Conservation (phyloP, 2,329 filamentous ascomycete species). For the Fusarium sambucinum region DNA sequence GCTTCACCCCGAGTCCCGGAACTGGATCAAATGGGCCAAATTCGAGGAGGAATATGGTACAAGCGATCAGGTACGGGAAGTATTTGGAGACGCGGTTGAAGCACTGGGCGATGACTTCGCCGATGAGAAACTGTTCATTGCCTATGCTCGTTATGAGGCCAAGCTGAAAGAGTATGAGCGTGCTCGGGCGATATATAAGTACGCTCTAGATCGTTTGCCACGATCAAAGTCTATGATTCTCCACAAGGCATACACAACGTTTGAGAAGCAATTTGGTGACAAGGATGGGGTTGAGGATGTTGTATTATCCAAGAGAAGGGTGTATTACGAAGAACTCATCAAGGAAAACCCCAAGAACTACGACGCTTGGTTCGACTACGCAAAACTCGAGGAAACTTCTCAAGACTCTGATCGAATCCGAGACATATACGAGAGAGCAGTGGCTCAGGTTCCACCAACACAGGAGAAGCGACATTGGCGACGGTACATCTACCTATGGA, state of each 20-base stretch:
- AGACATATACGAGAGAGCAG: conserved; percentile 94
- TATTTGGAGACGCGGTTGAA: conserved; percentile 90
- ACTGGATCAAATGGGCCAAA: conserved; percentile 99
- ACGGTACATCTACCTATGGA: conserved; percentile 96
- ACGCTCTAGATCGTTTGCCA: conserved; percentile 90
- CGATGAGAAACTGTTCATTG: conserved; percentile 94
- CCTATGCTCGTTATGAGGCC: conserved; percentile 94
- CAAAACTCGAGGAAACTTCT: conserved; percentile 86
- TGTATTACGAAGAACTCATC: conserved; percentile 93
- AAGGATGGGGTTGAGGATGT: conserved; percentile 94
- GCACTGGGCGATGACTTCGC: conserved; percentile 93
- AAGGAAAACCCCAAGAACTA: conserved; percentile 97
- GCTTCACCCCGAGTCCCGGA: conserved; percentile 92
- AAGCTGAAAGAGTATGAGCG: conserved; percentile 96
- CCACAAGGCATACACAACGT: conserved; percentile 95
- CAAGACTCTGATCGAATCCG: conserved; percentile 86
- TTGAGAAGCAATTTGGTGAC: conserved; percentile 98
- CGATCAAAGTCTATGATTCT: conserved; percentile 85
- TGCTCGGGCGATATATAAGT: conserved; percentile 95
- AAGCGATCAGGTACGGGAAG: conserved; percentile 89
- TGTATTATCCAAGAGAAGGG: conserved; percentile 90
- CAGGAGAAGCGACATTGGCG: conserved; percentile 98
- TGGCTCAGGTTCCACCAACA: conserved; percentile 93
- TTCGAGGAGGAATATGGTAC: conserved; percentile 98
- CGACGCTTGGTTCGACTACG: conserved; percentile 97